Base-by-base conservation (phyloP, 495 filamentous ascomycete genomes). In the Rostrohypoxylon terebratum region DNA sequence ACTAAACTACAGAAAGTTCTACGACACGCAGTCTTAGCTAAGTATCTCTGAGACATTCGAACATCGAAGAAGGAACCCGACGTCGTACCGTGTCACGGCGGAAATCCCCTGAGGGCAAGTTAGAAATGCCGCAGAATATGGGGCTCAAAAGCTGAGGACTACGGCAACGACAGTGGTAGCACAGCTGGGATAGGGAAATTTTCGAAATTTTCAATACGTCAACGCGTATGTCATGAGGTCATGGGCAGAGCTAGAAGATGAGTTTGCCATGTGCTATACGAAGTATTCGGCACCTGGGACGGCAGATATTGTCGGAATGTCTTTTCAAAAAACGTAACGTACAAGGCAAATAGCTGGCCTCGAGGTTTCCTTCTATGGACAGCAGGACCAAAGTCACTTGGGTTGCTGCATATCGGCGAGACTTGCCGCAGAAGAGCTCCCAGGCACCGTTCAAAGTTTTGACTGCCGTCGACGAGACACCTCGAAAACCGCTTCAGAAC, bases 141-240 rank as follows among this genome's bases (percentile, higher is more conserved):
- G 21, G 38, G 36, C 38, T 44, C 38, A 23, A 23, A n/a, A 23
- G 36, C 23, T 59, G 38, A 59, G 45, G 57, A 44, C 34, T 36
- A 44, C 6, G n/a, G 38, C 16, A 55, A 55, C 51, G 51, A 28
- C 51, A 55, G 3, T 23, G 21, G 36, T 59, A 45, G 57, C 38
- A 44, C 36, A 14, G 16, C 21, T 36, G 28, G 23, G 57, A 34
- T 36, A 33, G 31, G 25, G 31, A n/a, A 13, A n/a, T 36, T 36
- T 2, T 31, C 51, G 16, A 54, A 18, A 18, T 13, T 13, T 33
- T 14, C n/a, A 28, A 25, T 28, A 36, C 51, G 31, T 20, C 51
- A 20, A n/a, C 7, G 7, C 11, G 51, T 55, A 36, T 18, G 51
- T 36, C 51, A 36, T 18, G 25, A 55, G 10, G 51, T 36, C 51